Conservation (phyloP, 176 grass and related monocot genomes). For the Pontederia paniculata region DNA sequence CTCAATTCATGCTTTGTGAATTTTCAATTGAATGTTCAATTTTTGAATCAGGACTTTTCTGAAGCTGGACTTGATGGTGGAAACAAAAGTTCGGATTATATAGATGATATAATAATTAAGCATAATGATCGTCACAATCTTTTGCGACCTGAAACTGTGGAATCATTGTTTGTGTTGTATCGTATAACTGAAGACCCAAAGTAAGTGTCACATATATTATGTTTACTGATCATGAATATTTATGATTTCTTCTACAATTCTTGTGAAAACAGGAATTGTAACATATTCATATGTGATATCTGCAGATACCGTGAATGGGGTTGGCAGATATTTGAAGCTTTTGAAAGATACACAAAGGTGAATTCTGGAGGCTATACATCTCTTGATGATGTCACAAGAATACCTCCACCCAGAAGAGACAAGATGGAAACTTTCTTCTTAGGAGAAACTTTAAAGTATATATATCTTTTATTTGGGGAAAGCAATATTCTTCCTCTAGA, state of each 20-base stretch:
- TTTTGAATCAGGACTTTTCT: constrained; percentile 45
- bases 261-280: background rate
- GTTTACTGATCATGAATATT: background rate
- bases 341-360: constrained; percentile 85
- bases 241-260: constrained; percentile 11
- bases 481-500: constrained; percentile 66
- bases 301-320: constrained; percentile 95
- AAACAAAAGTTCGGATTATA: constrained; percentile 77
- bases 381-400: constrained; percentile 77
- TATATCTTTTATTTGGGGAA: constrained; percentile 93
- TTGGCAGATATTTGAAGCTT: constrained; percentile 94
- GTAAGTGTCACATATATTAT: constrained; percentile 25
- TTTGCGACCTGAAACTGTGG: constrained; percentile 91
- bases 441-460: constrained; percentile 79
- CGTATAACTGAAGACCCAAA: constrained; percentile 86
- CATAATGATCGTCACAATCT: constrained; percentile 84
- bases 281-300: background rate
- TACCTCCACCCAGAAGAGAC: constrained; percentile 77
- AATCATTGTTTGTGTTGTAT: constrained; percentile 85
- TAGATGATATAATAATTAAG: constrained; percentile 78
- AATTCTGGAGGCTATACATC: constrained; percentile 87
- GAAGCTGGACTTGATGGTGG: constrained; percentile 69
- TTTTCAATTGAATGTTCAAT: background rate
- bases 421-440: constrained; percentile 92
- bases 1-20: background rate